Conservation (phyloP, 768 basidiomycete genomes). For the Agaricus subrufescens region DNA sequence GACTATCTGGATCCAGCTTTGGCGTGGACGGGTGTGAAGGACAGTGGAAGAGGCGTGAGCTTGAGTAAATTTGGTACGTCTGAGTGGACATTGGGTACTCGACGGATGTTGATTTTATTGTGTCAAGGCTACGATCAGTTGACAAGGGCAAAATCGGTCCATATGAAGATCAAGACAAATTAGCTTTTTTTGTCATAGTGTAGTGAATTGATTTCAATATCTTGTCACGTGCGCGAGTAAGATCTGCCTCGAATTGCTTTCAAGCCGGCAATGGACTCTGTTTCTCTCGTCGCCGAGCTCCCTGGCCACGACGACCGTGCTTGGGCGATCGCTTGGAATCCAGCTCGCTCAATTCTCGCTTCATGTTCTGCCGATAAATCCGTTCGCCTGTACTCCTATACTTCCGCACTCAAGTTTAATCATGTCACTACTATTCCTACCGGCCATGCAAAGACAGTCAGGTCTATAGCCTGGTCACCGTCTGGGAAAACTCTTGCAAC, state of each 20-base stretch:
- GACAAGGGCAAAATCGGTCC: constrained; percentile 73
- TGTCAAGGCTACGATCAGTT: constrained; percentile 79
- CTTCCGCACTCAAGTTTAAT: constrained; percentile 36
- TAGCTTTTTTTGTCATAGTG: background rate
- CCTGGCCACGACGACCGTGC: constrained; percentile 78
- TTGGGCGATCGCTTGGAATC: constrained; percentile 91
- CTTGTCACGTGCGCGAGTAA: background rate
- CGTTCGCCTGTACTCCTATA: constrained; percentile 79
- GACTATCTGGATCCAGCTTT: constrained; percentile 92
- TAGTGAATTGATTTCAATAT: too few relatives aligned
- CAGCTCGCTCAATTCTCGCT: constrained; percentile 71
- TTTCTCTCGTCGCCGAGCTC: background rate
- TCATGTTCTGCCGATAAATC: constrained; percentile 95
- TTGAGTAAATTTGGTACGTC: constrained; percentile 81
- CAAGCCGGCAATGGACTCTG: background rate
- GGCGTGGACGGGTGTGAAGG: constrained; percentile 92
- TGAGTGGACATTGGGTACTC: background rate
- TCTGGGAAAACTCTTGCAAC: constrained; percentile 84
- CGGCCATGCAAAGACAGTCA: constrained; percentile 84
- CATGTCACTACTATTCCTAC: constrained; percentile 68
- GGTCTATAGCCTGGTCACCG: constrained; percentile 85
- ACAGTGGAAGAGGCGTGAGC: constrained; percentile 89
- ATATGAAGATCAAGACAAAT: constrained; percentile 73
- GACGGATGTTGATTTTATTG: background rate
- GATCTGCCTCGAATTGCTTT: constrained; percentile 1